phyloP scores from a whole-genome alignment of 177 flowering plant species.

The Tripterygium wilfordii region DNA sequence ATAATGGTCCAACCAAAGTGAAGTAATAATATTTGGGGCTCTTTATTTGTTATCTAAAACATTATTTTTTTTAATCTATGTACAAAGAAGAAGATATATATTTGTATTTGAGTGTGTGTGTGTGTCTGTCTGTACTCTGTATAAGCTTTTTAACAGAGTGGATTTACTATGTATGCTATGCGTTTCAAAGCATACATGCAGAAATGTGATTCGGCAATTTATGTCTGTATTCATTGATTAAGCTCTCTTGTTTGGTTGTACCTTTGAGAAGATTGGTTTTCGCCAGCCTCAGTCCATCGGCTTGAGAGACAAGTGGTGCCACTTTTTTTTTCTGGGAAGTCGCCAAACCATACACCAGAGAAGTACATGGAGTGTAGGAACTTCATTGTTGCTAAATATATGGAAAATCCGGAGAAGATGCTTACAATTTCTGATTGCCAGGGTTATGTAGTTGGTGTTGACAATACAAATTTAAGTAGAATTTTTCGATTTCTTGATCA shows the following conservation, averaged over 20 bases:
- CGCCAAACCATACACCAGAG: conserved; percentile 71
- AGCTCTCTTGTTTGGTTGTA: conserved; percentile 7
- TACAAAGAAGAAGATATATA: no score
- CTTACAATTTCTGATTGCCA: conserved; percentile 52
- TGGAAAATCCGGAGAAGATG: conserved; percentile 73
- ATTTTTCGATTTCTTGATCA: conserved; percentile 83
- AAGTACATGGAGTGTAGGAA: conserved; percentile 85
- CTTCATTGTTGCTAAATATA: conserved; percentile 71
- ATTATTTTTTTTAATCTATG: no score
- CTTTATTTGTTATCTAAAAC: no score
- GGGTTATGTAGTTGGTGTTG: conserved; percentile 41
- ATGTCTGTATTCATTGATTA: neutral
- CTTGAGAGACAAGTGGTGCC: conserved; percentile 95
- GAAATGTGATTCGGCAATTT: no score
- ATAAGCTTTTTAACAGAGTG: no score
- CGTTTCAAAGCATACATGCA: no score
- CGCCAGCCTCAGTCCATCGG: conserved; percentile 67
- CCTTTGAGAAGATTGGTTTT: conserved; percentile 80
- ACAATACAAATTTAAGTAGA: conserved; percentile 54
- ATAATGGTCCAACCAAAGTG: no score
- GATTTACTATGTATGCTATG: no score
- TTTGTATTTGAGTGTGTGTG: no score
- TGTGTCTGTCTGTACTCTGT: no score
- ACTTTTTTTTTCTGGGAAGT: conserved; percentile 87
- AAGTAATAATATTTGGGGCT: no score